Conservation (phyloP, 495 filamentous ascomycete genomes). For the Penicillium dipodomyicola region DNA sequence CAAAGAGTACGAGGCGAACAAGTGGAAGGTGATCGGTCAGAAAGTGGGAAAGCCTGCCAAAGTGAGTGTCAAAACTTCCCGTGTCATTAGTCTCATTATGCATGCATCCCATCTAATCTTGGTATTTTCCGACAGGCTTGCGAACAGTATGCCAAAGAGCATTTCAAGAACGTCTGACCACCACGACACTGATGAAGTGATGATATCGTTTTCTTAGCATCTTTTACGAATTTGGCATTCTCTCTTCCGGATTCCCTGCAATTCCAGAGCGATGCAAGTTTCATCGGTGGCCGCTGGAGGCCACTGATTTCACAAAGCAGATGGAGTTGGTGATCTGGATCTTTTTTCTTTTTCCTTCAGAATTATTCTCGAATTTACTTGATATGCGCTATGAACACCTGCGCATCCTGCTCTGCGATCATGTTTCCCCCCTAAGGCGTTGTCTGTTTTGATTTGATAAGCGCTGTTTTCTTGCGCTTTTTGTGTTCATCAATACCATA, state of each 20-base stretch:
- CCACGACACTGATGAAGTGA: constrained; percentile 40
- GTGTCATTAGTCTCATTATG: constrained; percentile 5
- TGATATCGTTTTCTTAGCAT: constrained; percentile 32
- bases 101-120: constrained; percentile 8
- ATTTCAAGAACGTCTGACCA: constrained; percentile 64
- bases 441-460: constrained; percentile 28
- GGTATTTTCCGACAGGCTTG: constrained; percentile 64
- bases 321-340: constrained; percentile 37
- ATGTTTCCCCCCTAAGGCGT: constrained; percentile 17
- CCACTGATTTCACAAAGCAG: constrained; percentile 26
- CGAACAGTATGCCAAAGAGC: constrained; percentile 97
- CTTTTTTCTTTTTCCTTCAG: constrained; percentile 8
- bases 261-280: constrained; percentile 35
- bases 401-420: constrained; percentile 14
- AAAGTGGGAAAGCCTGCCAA: constrained; percentile 99
- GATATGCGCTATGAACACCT: constrained; percentile 14
- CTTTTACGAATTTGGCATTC: constrained; percentile 39
- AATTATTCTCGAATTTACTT: constrained; percentile 12
- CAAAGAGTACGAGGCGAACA: constrained; percentile 97
- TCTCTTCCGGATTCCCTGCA: constrained; percentile 30
- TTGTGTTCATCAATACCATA: constrained; percentile 21
- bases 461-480: constrained; percentile 24
- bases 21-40: constrained; percentile 94
- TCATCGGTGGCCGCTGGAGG: constrained; percentile 21
- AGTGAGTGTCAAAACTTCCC: constrained; percentile 46